Conservation (phyloP, 345 rosid genomes). For the Kandelia obovata region DNA sequence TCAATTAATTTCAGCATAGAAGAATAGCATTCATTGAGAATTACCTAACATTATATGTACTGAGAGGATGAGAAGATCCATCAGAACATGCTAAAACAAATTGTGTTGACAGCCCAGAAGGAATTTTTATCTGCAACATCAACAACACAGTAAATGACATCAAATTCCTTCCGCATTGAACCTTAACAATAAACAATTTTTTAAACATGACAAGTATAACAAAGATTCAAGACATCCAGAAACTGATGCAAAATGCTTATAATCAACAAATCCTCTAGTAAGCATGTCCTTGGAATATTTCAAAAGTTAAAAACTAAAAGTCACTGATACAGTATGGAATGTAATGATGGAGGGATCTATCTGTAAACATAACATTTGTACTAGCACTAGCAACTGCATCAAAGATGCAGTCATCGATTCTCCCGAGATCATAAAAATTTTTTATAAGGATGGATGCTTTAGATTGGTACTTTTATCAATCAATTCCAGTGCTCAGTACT, state of each 20-base stretch:
- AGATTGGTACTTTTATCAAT: no score
- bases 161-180: neutral
- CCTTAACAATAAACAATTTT: neutral
- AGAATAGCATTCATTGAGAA: neutral
- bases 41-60: conserved; percentile 61
- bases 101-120: conserved; percentile 69
- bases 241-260: neutral
- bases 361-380: neutral
- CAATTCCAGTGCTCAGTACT: no score
- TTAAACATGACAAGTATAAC: neutral
- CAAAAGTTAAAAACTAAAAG: neutral
- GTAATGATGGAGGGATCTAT: no score
- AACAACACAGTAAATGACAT: conserved; percentile 8
- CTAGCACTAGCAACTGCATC: no score
- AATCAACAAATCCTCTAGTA: neutral
- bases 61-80: conserved; percentile 72
- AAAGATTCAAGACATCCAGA: neutral
- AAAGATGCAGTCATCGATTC: no score
- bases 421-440: no score
- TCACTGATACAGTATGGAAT: neutral
- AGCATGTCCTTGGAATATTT: neutral
- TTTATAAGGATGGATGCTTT: no score
- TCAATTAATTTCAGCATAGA: neutral
- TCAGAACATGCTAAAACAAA: conserved; percentile 68
- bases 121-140: conserved; percentile 71